Percentiles rank a stretch among this genome's conserved stretches.
Conservation (phyloP, 169 alveolate genomes). For the Besnoitia besnoiti region DNA sequence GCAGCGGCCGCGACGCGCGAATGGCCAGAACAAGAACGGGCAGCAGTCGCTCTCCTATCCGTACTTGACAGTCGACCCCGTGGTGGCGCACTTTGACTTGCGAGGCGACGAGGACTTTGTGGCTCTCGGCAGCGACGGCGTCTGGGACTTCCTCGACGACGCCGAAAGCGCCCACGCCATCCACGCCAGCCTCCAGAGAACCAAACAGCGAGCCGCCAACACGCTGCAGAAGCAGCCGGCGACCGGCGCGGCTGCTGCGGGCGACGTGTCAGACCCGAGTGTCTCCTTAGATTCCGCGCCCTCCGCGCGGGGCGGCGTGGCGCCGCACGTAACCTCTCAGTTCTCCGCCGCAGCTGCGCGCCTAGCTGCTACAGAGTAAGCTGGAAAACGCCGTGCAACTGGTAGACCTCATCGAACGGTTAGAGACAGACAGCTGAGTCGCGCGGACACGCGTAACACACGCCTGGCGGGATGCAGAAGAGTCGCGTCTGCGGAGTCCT, state of each 20-base stretch:
- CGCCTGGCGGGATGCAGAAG: too few relatives aligned
- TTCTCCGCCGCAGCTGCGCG: conserved; percentile 4
- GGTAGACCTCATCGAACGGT: too few relatives aligned
- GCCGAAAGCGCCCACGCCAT: conserved; percentile 62
- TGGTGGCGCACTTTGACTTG: conserved; percentile 51
- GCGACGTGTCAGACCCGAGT: background rate
- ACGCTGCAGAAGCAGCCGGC: background rate
- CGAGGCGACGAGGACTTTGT: conserved; percentile 70
- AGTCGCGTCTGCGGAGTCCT: too few relatives aligned
- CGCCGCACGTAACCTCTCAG: background rate
- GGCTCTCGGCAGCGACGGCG: conserved; percentile 77
- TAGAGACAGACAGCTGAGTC: too few relatives aligned
- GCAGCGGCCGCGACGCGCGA: conserved; percentile 57
- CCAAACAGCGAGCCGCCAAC: conserved; percentile 22
- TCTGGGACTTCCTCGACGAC: conserved; percentile 73
- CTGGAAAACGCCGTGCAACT: background rate
- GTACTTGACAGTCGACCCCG: conserved; percentile 74
- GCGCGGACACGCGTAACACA: too few relatives aligned
- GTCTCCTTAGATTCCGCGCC: background rate
- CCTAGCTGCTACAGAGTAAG: conserved; percentile 24
- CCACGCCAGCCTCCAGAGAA: conserved; percentile 34
- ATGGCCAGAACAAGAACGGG: background rate
- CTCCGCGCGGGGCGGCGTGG: background rate
- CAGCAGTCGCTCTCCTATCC: conserved; percentile 70
- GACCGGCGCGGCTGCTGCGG: background rate